Base-by-base conservation (phyloP, 2,329 filamentous ascomycete species). In the Leptographium procerum region DNA sequence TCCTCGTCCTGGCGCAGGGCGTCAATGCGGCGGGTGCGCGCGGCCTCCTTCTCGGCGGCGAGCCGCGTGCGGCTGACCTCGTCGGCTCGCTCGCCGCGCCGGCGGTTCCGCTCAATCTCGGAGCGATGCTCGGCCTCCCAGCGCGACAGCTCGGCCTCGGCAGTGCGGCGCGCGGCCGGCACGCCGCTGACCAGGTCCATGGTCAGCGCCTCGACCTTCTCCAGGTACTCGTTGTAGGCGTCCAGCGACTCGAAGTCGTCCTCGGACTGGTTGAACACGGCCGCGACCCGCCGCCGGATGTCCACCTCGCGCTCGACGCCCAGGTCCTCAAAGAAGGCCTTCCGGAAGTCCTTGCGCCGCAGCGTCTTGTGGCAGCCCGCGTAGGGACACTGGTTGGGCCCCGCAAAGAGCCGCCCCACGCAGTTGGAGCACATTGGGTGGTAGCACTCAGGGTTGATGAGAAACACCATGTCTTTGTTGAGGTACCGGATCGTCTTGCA, bases 401-500 rank as follows among this genome's bases (percentile, higher is more conserved):
- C 94, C 40, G 87, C 88, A 79, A 97, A 99, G 66, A 97, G 89
- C 58, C 92, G 88, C 72, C 92, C 88, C 48, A 97, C 91, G 75
- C 94, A 99, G 59, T 89, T 91, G 71, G 90, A 87, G 78, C 94
- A 99, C 89, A 99, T 97, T 65, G 90, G 90, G 78, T 99, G 94
- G 78, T 99, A 99, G 81, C 94, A 99, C 78, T 95, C 91, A 10
- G 92, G 90, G 71, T 97, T 96, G 76, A 99, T 91, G 66, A 94
- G 87, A 75, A 99, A 97, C 64, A 87, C 82, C 82, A 99, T 91
- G 75, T 91, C 87, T 61, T 85, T 86, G 77, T 96, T 96, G 67
- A 97, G 87, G 77, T 97, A 97, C 64, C 91, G 89, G 61, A 89
- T 89, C 60, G 91, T 95, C 75, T 96, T 96, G 87, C 94, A 99